These are phyloP conservation scores for Botryotinia calthae DNA, from an alignment of 2,329 filamentous ascomycete species.

Conservation along the genomic window DNA sequence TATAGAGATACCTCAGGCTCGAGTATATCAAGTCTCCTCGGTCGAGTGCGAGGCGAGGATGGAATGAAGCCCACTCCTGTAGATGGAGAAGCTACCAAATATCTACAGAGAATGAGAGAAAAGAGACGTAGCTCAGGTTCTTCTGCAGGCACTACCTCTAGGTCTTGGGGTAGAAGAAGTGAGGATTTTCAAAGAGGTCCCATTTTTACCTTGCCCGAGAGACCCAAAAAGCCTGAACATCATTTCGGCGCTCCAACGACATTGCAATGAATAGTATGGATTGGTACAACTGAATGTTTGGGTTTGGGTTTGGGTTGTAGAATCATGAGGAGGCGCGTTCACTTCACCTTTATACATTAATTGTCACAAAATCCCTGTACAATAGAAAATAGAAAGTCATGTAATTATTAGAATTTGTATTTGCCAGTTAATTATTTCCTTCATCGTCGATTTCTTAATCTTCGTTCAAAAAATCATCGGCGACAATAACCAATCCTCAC, in stretches of 20 bases:
- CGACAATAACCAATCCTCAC: not conserved
- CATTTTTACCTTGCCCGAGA: not conserved
- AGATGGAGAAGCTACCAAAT: conserved; percentile 19
- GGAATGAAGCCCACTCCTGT: not conserved
- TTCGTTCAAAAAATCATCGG: not conserved
- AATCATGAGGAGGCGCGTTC: not conserved
- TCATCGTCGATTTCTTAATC: not conserved
- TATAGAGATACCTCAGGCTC: conserved; percentile 1
- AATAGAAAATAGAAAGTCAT: not conserved
- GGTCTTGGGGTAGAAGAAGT: not conserved
- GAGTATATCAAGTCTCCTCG: conserved; percentile 11
- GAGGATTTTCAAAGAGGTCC: not conserved
- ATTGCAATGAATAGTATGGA: not conserved
- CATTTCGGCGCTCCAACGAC: not conserved
- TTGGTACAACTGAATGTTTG: not conserved
- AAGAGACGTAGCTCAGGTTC: conserved; percentile 11
- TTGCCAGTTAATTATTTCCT: not conserved
- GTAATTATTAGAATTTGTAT: not conserved
- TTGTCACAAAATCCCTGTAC: not conserved
- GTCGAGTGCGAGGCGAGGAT: conserved; percentile 7
- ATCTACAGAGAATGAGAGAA: conserved; percentile 10
- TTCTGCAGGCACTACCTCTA: not conserved
- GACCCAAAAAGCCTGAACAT: conserved; percentile 3
- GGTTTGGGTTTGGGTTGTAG: not conserved
- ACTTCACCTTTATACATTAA: not conserved